Percentiles rank a stretch among this genome's conserved stretches.
Conservation (phyloP, 176 grass and related monocot species). For the Zea mays region Zm-B73-REFERENCE-NAM-5.0 NC_050105.1:75016001-75016500, state of each 20-base stretch:
- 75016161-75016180: background rate
- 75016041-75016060: no score
- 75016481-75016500: constrained; percentile 27
- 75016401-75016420: background rate
- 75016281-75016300: background rate
- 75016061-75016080: no score
- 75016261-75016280: background rate
- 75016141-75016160: background rate
- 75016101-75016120: background rate
- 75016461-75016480: constrained; percentile 33
- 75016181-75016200: background rate
- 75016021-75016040: no score
- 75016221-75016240: background rate
- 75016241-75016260: background rate
- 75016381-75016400: background rate
- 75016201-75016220: no score
- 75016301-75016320: background rate
- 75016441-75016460: constrained; percentile 24
- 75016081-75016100: no score
- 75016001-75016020: no score
- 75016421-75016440: constrained; percentile 13
- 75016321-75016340: no score
- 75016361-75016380: background rate
- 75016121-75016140: background rate
- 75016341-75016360: background rate